A percentile compares a stretch with the other conserved stretches of the same genome.
Conservation (phyloP, 1,284 basidiomycete species). For the Cutaneotrichosporon cavernicola region DNA sequence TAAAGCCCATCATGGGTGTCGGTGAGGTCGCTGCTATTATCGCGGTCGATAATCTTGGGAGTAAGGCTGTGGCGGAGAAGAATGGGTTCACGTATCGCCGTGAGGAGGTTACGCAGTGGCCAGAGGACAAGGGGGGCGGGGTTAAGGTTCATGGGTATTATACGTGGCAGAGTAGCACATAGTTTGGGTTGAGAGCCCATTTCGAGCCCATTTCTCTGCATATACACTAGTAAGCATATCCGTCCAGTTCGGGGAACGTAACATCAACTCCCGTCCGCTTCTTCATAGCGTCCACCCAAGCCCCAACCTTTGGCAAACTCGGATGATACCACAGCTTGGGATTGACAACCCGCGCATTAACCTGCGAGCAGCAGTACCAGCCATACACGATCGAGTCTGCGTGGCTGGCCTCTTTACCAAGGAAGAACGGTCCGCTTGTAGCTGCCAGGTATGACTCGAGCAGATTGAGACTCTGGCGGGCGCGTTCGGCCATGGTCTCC, state of each 20-base stretch:
- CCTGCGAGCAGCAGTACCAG: constrained; percentile 15
- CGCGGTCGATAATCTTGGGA: constrained; percentile 23
- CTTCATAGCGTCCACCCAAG: background rate
- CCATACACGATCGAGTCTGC: constrained; percentile 21
- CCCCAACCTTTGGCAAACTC: constrained; percentile 4
- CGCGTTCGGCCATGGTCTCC: background rate
- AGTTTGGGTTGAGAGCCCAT: background rate
- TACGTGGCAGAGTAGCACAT: too few relatives aligned
- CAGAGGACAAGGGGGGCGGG: constrained; percentile 32
- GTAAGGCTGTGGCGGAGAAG: constrained; percentile 11
- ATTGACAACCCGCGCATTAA: background rate
- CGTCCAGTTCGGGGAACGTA: too few relatives aligned
- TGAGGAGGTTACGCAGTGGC: constrained; percentile 21
- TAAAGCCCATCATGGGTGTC: constrained; percentile 16
- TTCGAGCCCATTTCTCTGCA: too few relatives aligned
- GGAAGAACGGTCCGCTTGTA: constrained; percentile 11
- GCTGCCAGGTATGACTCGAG: background rate
- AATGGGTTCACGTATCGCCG: constrained; percentile 23
- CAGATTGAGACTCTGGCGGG: background rate
- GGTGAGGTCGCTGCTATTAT: constrained; percentile 18
- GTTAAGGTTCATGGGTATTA: background rate
- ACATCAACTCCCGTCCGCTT: too few relatives aligned
- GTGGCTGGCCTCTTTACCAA: constrained; percentile 16
- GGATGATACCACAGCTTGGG: constrained; percentile 11
- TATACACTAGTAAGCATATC: too few relatives aligned